Base-by-base conservation (phyloP, 163 green algal species). In the Prototheca cutis region DNA sequence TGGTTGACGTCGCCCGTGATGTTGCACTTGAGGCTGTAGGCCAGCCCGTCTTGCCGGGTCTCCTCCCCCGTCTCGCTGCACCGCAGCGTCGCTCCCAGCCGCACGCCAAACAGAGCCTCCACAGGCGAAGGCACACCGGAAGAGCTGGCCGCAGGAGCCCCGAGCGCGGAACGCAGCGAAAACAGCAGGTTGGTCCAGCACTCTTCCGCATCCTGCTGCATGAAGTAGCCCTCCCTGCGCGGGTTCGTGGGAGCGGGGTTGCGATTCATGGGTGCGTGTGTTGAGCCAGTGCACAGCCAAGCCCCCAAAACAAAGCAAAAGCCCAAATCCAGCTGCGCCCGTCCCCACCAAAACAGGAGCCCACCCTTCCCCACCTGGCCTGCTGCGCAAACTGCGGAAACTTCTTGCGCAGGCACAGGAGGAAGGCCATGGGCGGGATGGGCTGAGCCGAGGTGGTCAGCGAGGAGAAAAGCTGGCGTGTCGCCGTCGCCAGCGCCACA, bases 181-280 rank as follows among this genome's bases (percentile, higher is more conserved):
- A n/a, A 86, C 53, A 96, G 56, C 13, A 96, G 55, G 71, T 90
- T 80, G 21, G 74, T 88, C 84, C 83, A 97, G 78, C 93, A 99
- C 76, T 99, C 93, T 75, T 99, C 93, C 19, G 93, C 93, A 63
- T 99, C 93, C 79, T 98, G 91, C 82, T 99, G 93, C 75, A 86
- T 89, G 72, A 82, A 91, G 23, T 73, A 65, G 34, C 90, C 90
- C 23, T 73, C 71, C 39, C 67, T 60, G 60, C 58, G 39, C n/a
- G n/a, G n/a, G n/a, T n/a, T n/a, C n/a, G n/a, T n/a, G n/a, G n/a
- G n/a, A n/a, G n/a, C n/a, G n/a, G n/a, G n/a, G n/a, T n/a, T n/a
- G n/a, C n/a, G n/a, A n/a, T n/a, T n/a, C n/a, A n/a, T n/a, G n/a
- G n/a, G n/a, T n/a, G n/a, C n/a, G n/a, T n/a, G n/a, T n/a, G n/a